Base-by-base conservation (phyloP, 2,329 filamentous ascomycete genomes). In the Didymella keratinophila region DNA sequence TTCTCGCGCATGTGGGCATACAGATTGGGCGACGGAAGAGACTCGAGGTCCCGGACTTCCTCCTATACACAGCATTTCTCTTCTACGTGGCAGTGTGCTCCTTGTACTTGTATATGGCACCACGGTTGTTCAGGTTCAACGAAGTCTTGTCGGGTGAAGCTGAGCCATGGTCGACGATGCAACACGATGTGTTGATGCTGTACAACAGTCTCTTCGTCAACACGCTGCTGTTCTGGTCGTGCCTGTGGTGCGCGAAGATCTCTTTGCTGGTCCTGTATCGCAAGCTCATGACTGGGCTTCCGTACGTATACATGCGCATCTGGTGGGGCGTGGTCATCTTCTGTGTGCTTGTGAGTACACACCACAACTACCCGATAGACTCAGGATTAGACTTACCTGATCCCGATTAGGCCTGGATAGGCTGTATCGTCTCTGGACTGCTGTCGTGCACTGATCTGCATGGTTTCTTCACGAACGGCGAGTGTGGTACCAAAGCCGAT, bases 111-210 rank as follows among this genome's bases (percentile, higher is more conserved):
- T 50, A 14, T 36, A 50, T 50, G 34, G 34, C 47, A 6, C 47
- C 47, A 30, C 47, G 34, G 20, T 18, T 50, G n/a, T 41, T 41
- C n/a, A 37, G 21, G 23, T 41, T 41, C 20, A 50, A 50, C 36
- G 47, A 50, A 8, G 47, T 50, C 18, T 30, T 50, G 25, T 23
- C 47, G 11, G 47, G 47, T 2, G 30, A 41, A 23, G 34, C 47
- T 18, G 34, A 50, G 47, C 34, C 47, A 10, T 50, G 47, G 47
- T 9, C 36, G 23, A 50, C 47, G 23, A 50, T 50, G 34, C 47
- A 41, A 16, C 47, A 23, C 21, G 47, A 50, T 41, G 34, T 50
- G 2, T 4, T 41, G 16, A 23, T 30, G 4, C 34, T 50, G 47
- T 23, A n/a, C 37, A 32, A 34, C 18, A 32, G 27, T n/a, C 25